Evolutionary conservation across 768 basidiomycete species (phyloP).

Genomic region (Daedaleopsis nitida): DNA sequence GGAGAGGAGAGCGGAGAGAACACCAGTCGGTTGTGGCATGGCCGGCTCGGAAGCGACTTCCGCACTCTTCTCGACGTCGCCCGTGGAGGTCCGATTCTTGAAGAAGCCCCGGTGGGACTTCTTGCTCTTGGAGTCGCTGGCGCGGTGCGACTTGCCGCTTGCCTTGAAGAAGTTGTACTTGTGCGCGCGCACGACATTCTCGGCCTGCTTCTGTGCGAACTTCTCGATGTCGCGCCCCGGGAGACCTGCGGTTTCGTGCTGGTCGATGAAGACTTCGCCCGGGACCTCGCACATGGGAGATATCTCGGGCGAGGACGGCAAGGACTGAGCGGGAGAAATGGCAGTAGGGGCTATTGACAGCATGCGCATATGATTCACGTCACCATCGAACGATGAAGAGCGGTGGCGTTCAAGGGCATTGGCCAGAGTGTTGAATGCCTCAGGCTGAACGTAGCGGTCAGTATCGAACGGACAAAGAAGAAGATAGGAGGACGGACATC

Average conservation of each 20-base stretch:
- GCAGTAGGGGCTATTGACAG: constrained; percentile 16
- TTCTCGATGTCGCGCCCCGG: constrained; percentile 44
- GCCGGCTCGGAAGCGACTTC: constrained; percentile 21
- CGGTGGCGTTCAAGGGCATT: constrained; percentile 55
- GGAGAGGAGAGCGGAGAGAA: constrained; percentile 66
- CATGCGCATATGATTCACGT: constrained; percentile 18
- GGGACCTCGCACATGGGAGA: constrained; percentile 41
- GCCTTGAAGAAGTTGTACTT: constrained; percentile 25
- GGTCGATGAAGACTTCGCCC: constrained; percentile 59
- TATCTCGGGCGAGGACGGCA: constrained; percentile 19
- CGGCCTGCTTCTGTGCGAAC: constrained; percentile 38
- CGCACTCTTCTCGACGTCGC: constrained; percentile 26
- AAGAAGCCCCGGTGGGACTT: constrained; percentile 11
- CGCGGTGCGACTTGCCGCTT: constrained; percentile 5
- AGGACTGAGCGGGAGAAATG: constrained; percentile 19
- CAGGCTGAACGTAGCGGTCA: constrained; percentile 37
- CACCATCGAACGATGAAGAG: constrained; percentile 19
- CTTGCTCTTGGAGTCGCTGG: not conserved
- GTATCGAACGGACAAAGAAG: constrained; percentile 1
- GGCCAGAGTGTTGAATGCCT: constrained; percentile 50
- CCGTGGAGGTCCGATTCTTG: constrained; percentile 7
- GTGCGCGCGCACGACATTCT: constrained; percentile 47
- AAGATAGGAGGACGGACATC: constrained; percentile 44
- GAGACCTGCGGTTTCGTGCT: constrained; percentile 65
- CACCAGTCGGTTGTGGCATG: constrained; percentile 43